Base-by-base conservation (phyloP, 768 basidiomycete genomes). In the Amanita rubescens region DNA sequence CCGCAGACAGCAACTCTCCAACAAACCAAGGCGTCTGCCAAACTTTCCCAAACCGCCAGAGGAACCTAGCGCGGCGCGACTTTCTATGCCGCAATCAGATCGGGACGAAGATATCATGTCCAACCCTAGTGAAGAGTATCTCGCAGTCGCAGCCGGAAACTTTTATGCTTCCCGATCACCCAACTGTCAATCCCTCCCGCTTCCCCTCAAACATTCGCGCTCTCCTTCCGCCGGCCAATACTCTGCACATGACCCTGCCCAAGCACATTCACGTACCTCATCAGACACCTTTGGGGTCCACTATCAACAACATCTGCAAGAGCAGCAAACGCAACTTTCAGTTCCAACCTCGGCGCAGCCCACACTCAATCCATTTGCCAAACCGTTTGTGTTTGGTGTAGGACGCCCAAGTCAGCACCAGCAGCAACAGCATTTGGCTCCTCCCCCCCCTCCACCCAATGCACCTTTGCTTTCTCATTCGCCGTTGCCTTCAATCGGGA, bases 1-100 rank as follows among this genome's bases (percentile, higher is more conserved):
- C 33, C 79, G 80, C 30, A 68, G 71, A 15, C 78, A 65, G 10
- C 76, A 71, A 22, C 75, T 78, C 53, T 63, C 74, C 1, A 84
- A 87, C 65, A 74, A 76, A 51, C 88, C 87, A 7, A 79, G 89
- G 48, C 78, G 86, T 30, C 58, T 91, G 37, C 88, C 90, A 35
- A 81, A 85, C 48, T 92, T 92, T 75, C 88, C 89, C 60, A 81
- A 77, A 22, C 90, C 90, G 15, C 88, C 90, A 1, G 71, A 77
- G 22, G 78, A 70, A 53, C 69, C 75, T 0, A 63, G 78, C 43
- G 63, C 73, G 33, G 62, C 27, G 79, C 55, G 24, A 14, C 15
- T 33, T 46, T 7, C 22, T 24, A 12, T 32, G 41, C 17, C 52
- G 69, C 22, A 63, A 57, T 15, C 60, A 22, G 80, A 79, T 19